Percentiles rank a stretch among this genome's conserved stretches.
phyloP scores from a whole-genome alignment of 2,329 filamentous ascomycete genomes.

The Trichoderma sp. region DNA sequence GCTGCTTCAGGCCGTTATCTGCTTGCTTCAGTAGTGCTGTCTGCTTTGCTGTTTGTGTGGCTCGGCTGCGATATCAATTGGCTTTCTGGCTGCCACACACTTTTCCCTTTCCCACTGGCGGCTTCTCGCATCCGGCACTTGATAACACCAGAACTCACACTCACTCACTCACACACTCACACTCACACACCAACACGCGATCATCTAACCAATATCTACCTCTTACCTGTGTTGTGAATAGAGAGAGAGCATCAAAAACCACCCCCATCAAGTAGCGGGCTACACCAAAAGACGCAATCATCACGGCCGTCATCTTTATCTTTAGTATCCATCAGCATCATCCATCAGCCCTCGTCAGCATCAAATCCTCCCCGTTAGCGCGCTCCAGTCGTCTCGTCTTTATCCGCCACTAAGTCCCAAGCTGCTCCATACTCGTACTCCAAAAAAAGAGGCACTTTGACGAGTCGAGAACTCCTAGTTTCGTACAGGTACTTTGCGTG shows the following conservation, averaged over 20 bases:
- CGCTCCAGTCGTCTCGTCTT: not conserved
- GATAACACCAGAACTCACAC: not conserved
- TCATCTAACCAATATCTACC: too few species aligned
- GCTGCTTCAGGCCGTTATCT: not conserved
- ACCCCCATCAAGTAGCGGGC: not conserved
- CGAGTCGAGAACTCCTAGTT: not conserved
- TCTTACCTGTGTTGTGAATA: not conserved
- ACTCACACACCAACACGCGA: not conserved
- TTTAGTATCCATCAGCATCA: not conserved
- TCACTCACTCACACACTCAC: not conserved
- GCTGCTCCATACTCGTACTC: not conserved
- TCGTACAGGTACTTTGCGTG: not conserved
- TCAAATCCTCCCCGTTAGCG: not conserved
- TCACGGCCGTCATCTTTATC: not conserved
- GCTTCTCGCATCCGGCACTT: not conserved
- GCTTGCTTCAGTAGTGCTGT: not conserved
- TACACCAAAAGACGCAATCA: not conserved
- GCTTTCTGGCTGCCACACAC: not conserved
- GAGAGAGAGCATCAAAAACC: not conserved
- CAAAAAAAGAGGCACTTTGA: not conserved
- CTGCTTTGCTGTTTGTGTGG: not conserved
- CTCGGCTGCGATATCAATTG: not conserved
- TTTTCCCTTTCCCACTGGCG: not conserved
- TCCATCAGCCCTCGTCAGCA: not conserved
- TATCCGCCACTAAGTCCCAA: conserved; percentile 2